These are phyloP conservation scores for Pythium guiyangense DNA, from an alignment of 352 stramenopile species.

Conservation along the genomic window DNA sequence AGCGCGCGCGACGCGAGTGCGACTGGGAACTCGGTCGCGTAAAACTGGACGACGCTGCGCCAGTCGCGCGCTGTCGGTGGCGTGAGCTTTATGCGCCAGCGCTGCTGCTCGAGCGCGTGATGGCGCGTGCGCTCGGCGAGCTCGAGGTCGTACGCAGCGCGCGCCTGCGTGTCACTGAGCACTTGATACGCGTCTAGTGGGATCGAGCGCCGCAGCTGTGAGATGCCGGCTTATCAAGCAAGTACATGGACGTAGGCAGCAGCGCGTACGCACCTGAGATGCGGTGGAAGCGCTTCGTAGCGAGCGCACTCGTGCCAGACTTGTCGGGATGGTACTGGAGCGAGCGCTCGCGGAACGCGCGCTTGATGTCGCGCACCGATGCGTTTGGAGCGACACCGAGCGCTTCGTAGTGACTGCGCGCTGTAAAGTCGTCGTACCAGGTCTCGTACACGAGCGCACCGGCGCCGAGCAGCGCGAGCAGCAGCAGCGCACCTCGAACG, in stretches of 20 bases:
- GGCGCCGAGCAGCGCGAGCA: conserved; percentile 5
- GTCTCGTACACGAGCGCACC: conserved; percentile 20
- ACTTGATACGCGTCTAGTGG: conserved; percentile 25
- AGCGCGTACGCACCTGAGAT: conserved; percentile 22
- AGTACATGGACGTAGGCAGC: no score
- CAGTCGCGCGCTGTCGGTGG: conserved; percentile 4
- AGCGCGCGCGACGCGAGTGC: conserved; percentile 12
- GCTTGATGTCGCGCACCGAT: conserved; percentile 37
- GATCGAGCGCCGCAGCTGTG: not conserved
- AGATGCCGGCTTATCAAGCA: not conserved
- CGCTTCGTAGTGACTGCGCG: conserved; percentile 32
- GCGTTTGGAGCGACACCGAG: conserved; percentile 23
- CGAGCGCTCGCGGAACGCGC: conserved; percentile 60
- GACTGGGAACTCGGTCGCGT: conserved; percentile 27
- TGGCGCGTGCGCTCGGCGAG: conserved; percentile 22
- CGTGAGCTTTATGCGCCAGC: conserved; percentile 3
- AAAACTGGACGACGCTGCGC: conserved; percentile 17
- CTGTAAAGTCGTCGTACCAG: conserved; percentile 33
- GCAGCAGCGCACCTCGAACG: not conserved
- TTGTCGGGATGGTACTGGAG: conserved; percentile 78
- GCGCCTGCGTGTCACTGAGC: conserved; percentile 18
- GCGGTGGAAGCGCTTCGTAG: conserved; percentile 25
- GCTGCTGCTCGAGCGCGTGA: conserved; percentile 14
- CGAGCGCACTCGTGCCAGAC: conserved; percentile 22
- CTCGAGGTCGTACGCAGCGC: conserved; percentile 22